phyloP scores from a whole-genome alignment of 208 protist genomes.

The Trypanosoma boissoni region DNA sequence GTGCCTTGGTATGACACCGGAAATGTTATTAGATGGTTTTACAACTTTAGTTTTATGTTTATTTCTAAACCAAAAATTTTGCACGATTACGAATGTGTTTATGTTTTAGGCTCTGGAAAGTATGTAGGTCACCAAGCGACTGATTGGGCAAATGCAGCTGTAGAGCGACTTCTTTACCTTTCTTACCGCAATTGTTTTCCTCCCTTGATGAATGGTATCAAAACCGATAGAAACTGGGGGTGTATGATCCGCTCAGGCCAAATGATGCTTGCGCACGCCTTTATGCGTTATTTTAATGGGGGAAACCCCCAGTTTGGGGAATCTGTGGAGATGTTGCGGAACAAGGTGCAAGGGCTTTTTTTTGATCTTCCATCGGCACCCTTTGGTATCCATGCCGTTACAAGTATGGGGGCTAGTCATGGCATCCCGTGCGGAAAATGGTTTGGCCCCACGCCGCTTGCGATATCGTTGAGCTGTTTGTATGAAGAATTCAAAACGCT shows the following conservation, averaged over 20 bases:
- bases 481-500: constrained; percentile 10
- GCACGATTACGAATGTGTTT: constrained; percentile 15
- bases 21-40: constrained; percentile 33
- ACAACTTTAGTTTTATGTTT: constrained; percentile 33
- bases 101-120: constrained; percentile 34
- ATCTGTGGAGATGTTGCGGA: constrained; percentile 3
- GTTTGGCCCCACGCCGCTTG: constrained; percentile 54
- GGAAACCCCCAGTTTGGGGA: constrained; percentile 9
- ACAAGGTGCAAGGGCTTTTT: constrained; percentile 31
- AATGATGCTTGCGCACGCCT: constrained; percentile 72
- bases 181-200: constrained; percentile 78
- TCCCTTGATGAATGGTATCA: constrained; percentile 52
- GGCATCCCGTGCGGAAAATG: constrained; percentile 46
- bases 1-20: constrained; percentile 41
- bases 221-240: constrained; percentile 84
- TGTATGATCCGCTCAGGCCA: constrained; percentile 90
- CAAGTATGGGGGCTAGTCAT: constrained; percentile 42
- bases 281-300: constrained; percentile 39
- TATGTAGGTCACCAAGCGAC: constrained; percentile 36
- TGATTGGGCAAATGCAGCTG: constrained; percentile 26
- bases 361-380: constrained; percentile 63
- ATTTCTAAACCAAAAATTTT: constrained; percentile 14
- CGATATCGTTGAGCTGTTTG: constrained; percentile 32
- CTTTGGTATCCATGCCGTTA: constrained; percentile 61
- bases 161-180: constrained; percentile 63